These are phyloP conservation scores for Rhizoclosmatium sp. DNA, from an alignment of 192 early-diverging fungal species.

Conservation along the genomic window DNA sequence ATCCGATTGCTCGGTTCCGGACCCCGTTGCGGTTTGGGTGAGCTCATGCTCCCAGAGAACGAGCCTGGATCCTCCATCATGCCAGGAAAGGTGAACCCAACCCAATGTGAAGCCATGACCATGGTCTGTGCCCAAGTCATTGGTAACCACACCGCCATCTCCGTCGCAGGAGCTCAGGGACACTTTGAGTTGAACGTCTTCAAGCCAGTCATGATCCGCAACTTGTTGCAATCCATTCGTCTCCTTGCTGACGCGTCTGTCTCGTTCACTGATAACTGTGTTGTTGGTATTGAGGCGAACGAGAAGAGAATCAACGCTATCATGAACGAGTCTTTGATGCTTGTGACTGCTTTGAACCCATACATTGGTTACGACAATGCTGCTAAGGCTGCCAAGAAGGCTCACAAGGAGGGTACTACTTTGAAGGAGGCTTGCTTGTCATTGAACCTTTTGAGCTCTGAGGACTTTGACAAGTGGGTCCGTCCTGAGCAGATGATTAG, in stretches of 20 bases:
- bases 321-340: constrained; percentile 94
- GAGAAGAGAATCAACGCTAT: constrained; percentile 86
- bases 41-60: constrained; percentile 96
- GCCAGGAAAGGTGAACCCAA: constrained; percentile 99
- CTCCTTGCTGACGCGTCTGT: constrained; percentile 82
- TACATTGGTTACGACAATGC: constrained; percentile 90
- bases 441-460: constrained; percentile 82
- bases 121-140: constrained; percentile 99
- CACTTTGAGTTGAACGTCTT: constrained; percentile 99
- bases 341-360: constrained; percentile 98
- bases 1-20: constrained; percentile 96
- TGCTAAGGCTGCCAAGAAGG: constrained; percentile 96
- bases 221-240: constrained; percentile 92
- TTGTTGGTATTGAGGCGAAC: constrained; percentile 93
- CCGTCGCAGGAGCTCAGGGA: constrained; percentile 92
- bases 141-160: constrained; percentile 96
- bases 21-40: constrained; percentile 97
- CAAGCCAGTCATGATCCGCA: constrained; percentile 99
- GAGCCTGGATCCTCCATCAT: constrained; percentile 99
- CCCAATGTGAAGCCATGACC: constrained; percentile 99
- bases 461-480: constrained; percentile 98
- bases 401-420: constrained; percentile 88
- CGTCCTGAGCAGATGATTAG: constrained; percentile 77
- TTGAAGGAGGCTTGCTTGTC: constrained; percentile 93
- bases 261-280: constrained; percentile 98